A percentile compares a stretch with the other conserved stretches of the same genome.
Conservation (phyloP, 2,329 filamentous ascomycete genomes). For the Triangularia setosa region DNA sequence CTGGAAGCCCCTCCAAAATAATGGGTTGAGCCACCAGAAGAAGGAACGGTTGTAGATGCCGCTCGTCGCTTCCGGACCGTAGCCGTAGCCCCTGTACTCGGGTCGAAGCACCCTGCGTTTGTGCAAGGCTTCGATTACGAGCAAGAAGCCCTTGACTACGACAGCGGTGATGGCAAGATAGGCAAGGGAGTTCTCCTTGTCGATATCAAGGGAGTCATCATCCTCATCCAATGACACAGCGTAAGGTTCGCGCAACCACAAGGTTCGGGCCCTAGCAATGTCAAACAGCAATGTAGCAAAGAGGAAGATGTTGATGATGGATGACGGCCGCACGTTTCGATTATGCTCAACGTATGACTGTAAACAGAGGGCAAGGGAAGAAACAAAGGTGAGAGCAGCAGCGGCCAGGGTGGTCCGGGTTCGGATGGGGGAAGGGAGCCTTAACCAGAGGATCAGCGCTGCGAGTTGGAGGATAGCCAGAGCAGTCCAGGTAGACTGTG, state of each 20-base stretch:
- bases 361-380: slow-evolving; percentile 28
- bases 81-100: slow-evolving; percentile 15
- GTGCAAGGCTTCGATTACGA: slow-evolving; percentile 32
- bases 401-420: slow-evolving; percentile 31
- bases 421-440: slow-evolving; percentile 17
- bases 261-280: slow-evolving; percentile 31
- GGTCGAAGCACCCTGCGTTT: slow-evolving; percentile 27
- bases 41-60: slow-evolving; percentile 26
- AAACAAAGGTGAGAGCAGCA: slow-evolving; percentile 27
- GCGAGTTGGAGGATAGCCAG: slow-evolving; percentile 26
- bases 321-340: slow-evolving; percentile 32
- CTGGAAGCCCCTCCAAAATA: slow-evolving; percentile 23
- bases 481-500: slow-evolving; percentile 22
- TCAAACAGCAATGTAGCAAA: slow-evolving; percentile 34
- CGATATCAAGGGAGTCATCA: background rate
- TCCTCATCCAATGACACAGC: background rate
- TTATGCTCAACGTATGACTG: slow-evolving; percentile 37
- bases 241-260: slow-evolving; percentile 31
- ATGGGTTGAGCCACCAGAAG: slow-evolving; percentile 27
- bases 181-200: slow-evolving; percentile 21
- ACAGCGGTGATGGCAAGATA: slow-evolving; percentile 28
- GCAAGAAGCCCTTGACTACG: slow-evolving; percentile 27
- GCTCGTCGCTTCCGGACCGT: slow-evolving; percentile 23
- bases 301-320: slow-evolving; percentile 32
- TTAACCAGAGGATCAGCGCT: slow-evolving; percentile 27